Evolutionary conservation across 2,329 filamentous ascomycete genomes (phyloP).

Genomic region (Penicillium sp.): DNA sequence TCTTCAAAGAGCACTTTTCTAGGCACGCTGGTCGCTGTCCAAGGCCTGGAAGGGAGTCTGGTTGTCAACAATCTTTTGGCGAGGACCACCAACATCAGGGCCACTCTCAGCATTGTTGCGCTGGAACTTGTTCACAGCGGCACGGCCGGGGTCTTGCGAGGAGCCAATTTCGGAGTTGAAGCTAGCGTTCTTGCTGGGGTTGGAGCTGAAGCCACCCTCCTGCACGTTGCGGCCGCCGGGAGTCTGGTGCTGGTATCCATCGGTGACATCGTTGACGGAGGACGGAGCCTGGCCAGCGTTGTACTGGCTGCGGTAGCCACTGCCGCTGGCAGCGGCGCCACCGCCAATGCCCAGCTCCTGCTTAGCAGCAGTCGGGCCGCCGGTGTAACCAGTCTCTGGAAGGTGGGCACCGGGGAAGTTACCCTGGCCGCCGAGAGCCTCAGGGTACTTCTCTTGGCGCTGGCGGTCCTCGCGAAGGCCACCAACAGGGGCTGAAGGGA

Average conservation of each 20-base stretch:
- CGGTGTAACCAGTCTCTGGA: slow-evolving; percentile 31
- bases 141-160: slow-evolving; percentile 51
- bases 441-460: slow-evolving; percentile 41
- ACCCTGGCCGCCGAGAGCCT: slow-evolving; percentile 36
- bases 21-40: slow-evolving; percentile 28
- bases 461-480: slow-evolving; percentile 43
- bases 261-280: slow-evolving; percentile 35
- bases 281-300: slow-evolving; percentile 34
- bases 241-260: slow-evolving; percentile 31
- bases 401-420: slow-evolving; percentile 36
- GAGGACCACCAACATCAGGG: slow-evolving; percentile 21
- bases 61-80: slow-evolving; percentile 24
- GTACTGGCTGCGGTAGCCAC: slow-evolving; percentile 16
- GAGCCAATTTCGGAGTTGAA: slow-evolving; percentile 50
- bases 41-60: slow-evolving; percentile 22
- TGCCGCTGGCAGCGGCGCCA: slow-evolving; percentile 24
- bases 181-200: slow-evolving; percentile 45
- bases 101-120: slow-evolving; percentile 27
- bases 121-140: slow-evolving; percentile 40
- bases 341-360: slow-evolving; percentile 24
- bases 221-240: slow-evolving; percentile 50
- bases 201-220: slow-evolving; percentile 43
- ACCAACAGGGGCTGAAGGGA: slow-evolving; percentile 46
- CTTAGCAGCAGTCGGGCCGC: slow-evolving; percentile 33
- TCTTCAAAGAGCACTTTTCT: slow-evolving; percentile 2